Base-by-base conservation (phyloP, 2,329 filamentous ascomycete genomes). In the Xylariaceae sp. region DNA sequence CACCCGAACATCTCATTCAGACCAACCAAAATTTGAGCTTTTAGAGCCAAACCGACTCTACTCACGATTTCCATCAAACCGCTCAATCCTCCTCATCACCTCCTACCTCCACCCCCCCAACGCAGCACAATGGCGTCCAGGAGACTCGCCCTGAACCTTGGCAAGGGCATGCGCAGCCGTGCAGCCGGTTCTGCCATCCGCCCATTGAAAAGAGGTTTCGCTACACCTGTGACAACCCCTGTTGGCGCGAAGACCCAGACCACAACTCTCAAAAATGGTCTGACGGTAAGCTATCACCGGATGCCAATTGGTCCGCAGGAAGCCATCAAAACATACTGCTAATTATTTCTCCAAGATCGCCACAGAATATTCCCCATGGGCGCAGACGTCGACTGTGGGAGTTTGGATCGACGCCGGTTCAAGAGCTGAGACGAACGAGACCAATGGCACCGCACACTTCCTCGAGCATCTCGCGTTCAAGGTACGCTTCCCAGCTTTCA, bases 391-490 rank as follows among this genome's bases (percentile, higher is more conserved):
- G 70, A 97, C 93, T 50, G 92, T 97, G 70, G 94, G 94, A 75
- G 91, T 99, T 65, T 99, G 94, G 92, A 99, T 99, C 76, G 95
- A 99, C 79, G 93, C 95, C 75, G 94, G 94, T 74, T 97, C 92
- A 77, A 86, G 94, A 77, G 92, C 94, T 75, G 94, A 99, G 84
- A 99, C 94, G 68, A 87, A 94, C 79, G 92, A 92, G 85, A 97
- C 91, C 73, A 99, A 97, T 81, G 94, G 94, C 78, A 99, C 94
- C 69, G 94, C 94, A 72, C 94, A 99, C 82, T 99, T 99, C 84
- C 86, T 99, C 70, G 94, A 99, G 84, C 94, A 99, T 82, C 85
- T 99, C 76, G 95, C 95, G 69, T 99, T 99, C 87, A 99, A 99
- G 91, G 92, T 96, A 83, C 66, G 27, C 20, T 55, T 54, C 55